Percentiles rank a stretch among this genome's conserved stretches.
Evolutionary conservation across 805 yeast species (phyloP).

Genomic region (Priceomyces haplophilus): DNA sequence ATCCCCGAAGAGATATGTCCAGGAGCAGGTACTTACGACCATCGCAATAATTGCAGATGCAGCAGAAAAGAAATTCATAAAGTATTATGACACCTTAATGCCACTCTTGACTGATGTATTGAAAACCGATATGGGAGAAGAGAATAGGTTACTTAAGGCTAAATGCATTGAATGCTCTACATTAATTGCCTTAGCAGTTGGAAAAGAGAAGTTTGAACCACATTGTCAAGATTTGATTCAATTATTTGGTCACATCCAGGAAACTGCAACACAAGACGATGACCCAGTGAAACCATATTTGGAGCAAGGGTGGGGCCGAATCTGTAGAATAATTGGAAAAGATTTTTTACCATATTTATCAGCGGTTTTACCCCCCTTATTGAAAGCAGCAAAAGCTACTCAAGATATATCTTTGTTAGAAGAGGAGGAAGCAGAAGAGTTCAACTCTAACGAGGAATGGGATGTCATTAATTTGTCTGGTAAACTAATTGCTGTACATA

Average conservation of each 20-base stretch:
- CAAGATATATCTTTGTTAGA: conserved; percentile 89
- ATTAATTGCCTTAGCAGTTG: conserved; percentile 91
- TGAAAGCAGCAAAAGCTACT: conserved; percentile 80
- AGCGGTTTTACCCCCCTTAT: conserved; percentile 83
- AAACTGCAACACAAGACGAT: conserved; percentile 56
- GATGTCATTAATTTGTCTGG: conserved; percentile 90
- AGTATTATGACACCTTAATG: conserved; percentile 93
- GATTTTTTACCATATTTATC: conserved; percentile 84
- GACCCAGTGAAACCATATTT: conserved; percentile 85
- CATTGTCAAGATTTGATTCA: conserved; percentile 72
- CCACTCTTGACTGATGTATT: conserved; percentile 79
- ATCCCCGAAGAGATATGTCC: conserved; percentile 87
- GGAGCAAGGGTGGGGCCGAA: conserved; percentile 94
- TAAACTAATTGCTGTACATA: conserved; percentile 90
- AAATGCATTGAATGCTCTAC: conserved; percentile 96
- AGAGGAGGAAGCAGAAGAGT: conserved; percentile 81
- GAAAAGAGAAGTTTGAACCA: conserved; percentile 79
- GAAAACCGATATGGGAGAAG: conserved; percentile 73
- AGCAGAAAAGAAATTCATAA: conserved; percentile 80
- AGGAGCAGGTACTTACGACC: conserved; percentile 95
- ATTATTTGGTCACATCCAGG: conserved; percentile 70
- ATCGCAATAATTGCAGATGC: conserved; percentile 97
- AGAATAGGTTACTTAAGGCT: conserved; percentile 77
- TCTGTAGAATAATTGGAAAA: conserved; percentile 79
- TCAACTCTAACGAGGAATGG: conserved; percentile 86